Conservation (phyloP, 2,329 filamentous ascomycete genomes). For the Penicillium sp. region DNA sequence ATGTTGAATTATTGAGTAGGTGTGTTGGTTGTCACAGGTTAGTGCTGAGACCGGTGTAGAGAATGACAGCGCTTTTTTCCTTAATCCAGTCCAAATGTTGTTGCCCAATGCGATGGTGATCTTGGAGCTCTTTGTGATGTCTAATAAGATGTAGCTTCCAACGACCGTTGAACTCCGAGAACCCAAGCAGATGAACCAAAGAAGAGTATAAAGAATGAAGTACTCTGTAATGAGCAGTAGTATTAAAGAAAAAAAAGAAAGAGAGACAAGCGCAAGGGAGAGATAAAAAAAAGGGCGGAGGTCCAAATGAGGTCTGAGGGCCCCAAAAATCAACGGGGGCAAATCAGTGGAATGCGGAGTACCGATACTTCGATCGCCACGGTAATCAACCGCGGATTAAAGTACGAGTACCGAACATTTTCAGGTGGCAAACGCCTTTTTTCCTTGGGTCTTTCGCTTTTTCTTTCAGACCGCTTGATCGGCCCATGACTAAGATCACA, state of each 20-base stretch:
- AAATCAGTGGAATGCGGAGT: slow-evolving; percentile 20
- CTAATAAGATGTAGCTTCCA: slow-evolving; percentile 9
- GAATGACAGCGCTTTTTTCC: slow-evolving; percentile 16
- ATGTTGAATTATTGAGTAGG: slow-evolving; percentile 13
- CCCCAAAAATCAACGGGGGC: slow-evolving; percentile 18
- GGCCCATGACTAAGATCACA: no score
- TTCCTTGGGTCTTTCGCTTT: neutral
- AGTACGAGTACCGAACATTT: slow-evolving; percentile 19
- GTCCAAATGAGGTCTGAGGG: slow-evolving; percentile 18
- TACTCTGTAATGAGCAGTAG: slow-evolving; percentile 2
- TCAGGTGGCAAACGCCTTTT: neutral
- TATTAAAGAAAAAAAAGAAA: slow-evolving; percentile 11
- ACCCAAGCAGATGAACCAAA: slow-evolving; percentile 12
- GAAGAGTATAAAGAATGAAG: slow-evolving; percentile 21
- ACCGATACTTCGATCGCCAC: slow-evolving; percentile 15
- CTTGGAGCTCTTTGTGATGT: slow-evolving; percentile 11
- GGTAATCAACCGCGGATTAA: neutral
- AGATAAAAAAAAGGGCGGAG: slow-evolving; percentile 19
- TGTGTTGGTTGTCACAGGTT: neutral
- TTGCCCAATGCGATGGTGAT: slow-evolving; percentile 7
- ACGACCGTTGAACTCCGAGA: slow-evolving; percentile 14
- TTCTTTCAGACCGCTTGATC: no score
- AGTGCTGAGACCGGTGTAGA: neutral
- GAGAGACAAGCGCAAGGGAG: slow-evolving; percentile 19
- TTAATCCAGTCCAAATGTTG: slow-evolving; percentile 10